Conservation (phyloP, 768 basidiomycete species). For the Clavaria fumosa region DNA sequence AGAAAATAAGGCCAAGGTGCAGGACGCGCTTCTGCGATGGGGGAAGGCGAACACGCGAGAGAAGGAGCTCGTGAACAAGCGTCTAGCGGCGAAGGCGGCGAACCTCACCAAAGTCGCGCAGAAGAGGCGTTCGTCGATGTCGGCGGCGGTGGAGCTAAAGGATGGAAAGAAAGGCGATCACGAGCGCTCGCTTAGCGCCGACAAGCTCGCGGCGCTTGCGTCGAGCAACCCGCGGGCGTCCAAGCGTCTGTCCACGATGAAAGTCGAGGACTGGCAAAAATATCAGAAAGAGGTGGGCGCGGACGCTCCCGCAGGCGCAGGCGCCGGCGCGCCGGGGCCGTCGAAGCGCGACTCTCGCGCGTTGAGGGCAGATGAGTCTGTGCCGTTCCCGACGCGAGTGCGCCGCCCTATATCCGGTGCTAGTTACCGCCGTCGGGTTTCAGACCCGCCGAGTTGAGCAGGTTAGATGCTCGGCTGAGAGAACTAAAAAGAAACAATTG, state of each 20-base stretch:
- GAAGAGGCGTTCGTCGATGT: constrained; percentile 33
- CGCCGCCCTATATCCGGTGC: too few species aligned
- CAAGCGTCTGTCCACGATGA: constrained; percentile 55
- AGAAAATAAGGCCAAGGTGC: constrained; percentile 60
- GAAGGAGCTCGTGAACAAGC: constrained; percentile 53
- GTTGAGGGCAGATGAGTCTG: background rate
- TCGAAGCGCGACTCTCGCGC: background rate
- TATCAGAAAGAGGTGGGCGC: constrained; percentile 34
- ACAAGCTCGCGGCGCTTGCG: constrained; percentile 34
- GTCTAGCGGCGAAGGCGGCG: constrained; percentile 57
- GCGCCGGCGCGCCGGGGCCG: background rate
- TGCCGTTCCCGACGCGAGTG: background rate
- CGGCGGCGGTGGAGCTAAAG: constrained; percentile 23
- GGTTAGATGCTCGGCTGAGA: background rate
- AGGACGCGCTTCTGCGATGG: constrained; percentile 70
- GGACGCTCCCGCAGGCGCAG: constrained; percentile 13
- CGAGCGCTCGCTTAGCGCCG: constrained; percentile 44
- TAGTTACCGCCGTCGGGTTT: too few species aligned
- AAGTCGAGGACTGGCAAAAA: constrained; percentile 78
- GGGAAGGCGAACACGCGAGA: constrained; percentile 62
- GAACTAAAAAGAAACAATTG: background rate
- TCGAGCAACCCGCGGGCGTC: constrained; percentile 26
- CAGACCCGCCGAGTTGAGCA: background rate
- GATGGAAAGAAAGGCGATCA: constrained; percentile 22
- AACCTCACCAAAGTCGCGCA: constrained; percentile 24